Conservation (phyloP, 805 yeast genomes). For the Metschnikowia hibisci region DNA sequence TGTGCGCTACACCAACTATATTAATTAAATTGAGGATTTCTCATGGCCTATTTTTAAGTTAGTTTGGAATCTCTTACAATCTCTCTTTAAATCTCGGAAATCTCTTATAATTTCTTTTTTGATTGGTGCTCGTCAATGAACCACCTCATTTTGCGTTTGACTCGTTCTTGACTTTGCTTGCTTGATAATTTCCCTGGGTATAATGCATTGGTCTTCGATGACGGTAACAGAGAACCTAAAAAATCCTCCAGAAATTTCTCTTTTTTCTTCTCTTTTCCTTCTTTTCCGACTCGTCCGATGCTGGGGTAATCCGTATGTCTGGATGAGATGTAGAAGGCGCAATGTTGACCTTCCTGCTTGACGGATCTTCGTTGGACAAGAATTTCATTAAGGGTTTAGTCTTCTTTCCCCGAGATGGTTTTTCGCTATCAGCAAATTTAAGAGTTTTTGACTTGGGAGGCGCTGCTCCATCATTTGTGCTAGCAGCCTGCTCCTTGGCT, state of each 20-base stretch:
- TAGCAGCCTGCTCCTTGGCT: conserved; percentile 6
- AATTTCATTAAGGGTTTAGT: conserved; percentile 26
- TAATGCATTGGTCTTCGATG: neutral
- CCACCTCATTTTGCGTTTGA: too few species aligned
- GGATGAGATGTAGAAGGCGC: conserved; percentile 41
- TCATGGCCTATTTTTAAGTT: too few species aligned
- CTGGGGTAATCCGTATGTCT: conserved; percentile 20
- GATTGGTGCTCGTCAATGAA: too few species aligned
- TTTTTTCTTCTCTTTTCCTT: conserved; percentile 27
- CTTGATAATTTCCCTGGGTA: neutral
- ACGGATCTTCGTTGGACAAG: conserved; percentile 36
- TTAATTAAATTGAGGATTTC: too few species aligned
- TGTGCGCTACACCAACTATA: too few species aligned
- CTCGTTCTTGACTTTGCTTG: neutral
- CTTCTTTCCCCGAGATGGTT: conserved; percentile 14
- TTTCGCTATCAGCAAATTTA: conserved; percentile 23
- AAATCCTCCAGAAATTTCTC: conserved; percentile 34
- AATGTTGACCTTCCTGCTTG: conserved; percentile 20
- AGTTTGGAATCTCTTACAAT: too few species aligned
- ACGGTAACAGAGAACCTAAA: conserved; percentile 10
- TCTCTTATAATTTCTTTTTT: too few species aligned
- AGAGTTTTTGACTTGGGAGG: conserved; percentile 27
- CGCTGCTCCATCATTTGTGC: neutral
- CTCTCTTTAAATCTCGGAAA: too few species aligned
- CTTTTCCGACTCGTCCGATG: conserved; percentile 12